phyloP scores from a whole-genome alignment of 169 alveolate species.

The Cryptosporidium sp. region DNA sequence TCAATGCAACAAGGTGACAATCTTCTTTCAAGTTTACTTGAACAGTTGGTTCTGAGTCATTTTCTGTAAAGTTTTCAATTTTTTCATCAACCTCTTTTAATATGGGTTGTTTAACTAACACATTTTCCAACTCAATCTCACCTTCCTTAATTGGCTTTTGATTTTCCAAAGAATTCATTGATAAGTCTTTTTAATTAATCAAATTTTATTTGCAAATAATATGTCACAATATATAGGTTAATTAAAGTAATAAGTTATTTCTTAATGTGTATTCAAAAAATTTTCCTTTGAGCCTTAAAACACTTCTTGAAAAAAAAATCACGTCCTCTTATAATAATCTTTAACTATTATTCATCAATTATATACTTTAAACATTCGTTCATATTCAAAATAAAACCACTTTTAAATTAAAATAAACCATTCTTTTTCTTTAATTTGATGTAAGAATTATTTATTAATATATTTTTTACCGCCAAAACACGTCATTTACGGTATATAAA shows the following conservation, averaged over 20 bases:
- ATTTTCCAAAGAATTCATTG: background rate
- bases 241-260: too few relatives aligned
- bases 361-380: too few relatives aligned
- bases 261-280: too few relatives aligned
- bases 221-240: background rate
- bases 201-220: background rate
- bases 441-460: background rate
- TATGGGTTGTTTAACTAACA: background rate
- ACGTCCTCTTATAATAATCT: background rate
- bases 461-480: background rate
- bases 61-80: background rate
- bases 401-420: background rate
- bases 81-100: background rate
- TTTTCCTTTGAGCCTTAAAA: too few relatives aligned
- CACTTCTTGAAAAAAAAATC: too few relatives aligned
- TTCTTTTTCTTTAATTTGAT: too few relatives aligned
- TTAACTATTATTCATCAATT: background rate
- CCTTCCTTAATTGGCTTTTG: background rate
- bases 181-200: background rate
- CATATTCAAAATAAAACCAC: background rate
- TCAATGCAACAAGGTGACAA: background rate
- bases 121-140: background rate
- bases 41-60: background rate
- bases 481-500: conserved; percentile 1
- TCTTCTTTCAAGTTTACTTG: conserved; percentile 10